Evolutionary conservation across 805 yeast genomes (phyloP).

Genomic region (Alloascoidea hylecoeti): DNA sequence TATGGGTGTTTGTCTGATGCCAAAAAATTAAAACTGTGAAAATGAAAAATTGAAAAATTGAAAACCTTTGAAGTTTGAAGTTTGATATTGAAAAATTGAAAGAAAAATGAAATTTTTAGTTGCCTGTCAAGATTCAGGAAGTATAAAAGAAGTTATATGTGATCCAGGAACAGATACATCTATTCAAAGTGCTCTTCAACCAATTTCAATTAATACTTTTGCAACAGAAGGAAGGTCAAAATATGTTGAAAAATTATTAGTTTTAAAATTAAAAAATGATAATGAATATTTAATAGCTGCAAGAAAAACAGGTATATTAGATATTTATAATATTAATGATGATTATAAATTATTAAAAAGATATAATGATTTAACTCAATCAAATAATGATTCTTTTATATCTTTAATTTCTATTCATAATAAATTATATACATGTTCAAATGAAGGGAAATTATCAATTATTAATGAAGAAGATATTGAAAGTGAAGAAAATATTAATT

Average conservation of each 20-base stretch:
- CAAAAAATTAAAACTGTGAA: not conserved
- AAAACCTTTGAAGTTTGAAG: not conserved
- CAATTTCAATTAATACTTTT: conserved; percentile 34
- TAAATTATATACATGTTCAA: not conserved
- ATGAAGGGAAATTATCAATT: conserved; percentile 10
- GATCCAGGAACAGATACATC: conserved; percentile 71
- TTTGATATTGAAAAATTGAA: no score
- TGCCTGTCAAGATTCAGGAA: conserved; percentile 37
- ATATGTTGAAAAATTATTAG: conserved; percentile 22
- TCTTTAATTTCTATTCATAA: not conserved
- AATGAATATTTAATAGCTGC: not conserved
- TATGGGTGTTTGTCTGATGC: conserved; percentile 1
- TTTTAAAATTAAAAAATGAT: conserved; percentile 9
- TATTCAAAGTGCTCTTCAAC: conserved; percentile 47
- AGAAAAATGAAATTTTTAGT: conserved; percentile 31
- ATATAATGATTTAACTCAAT: not conserved
- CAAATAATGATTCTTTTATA: not conserved
- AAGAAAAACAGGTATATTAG: not conserved
- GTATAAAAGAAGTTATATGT: conserved; percentile 44
- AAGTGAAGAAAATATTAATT: conserved; percentile 4
- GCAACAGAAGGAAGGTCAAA: conserved; percentile 22
- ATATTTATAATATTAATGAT: not conserved
- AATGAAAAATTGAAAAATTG: not conserved
- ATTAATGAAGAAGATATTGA: conserved; percentile 11
- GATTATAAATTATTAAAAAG: not conserved